Conservation (phyloP, 768 basidiomycete genomes). For the Termitomyces sp. region DNA sequence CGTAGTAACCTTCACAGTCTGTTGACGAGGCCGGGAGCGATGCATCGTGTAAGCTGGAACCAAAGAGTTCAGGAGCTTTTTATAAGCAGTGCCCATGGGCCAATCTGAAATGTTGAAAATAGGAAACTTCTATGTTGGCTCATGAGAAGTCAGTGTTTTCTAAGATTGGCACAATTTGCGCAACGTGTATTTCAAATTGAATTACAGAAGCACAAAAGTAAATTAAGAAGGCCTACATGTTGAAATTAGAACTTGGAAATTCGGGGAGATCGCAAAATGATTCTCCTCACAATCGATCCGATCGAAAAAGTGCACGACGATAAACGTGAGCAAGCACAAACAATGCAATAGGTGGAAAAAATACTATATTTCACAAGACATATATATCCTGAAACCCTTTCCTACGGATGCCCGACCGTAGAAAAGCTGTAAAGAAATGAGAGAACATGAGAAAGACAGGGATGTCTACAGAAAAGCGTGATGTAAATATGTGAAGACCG, state of each 20-base stretch:
- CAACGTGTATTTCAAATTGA: background rate
- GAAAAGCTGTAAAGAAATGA: conserved; percentile 9
- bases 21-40: conserved; percentile 4
- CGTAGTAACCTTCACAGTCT: conserved; percentile 19
- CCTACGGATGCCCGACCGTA: conserved; percentile 14
- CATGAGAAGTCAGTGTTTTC: background rate
- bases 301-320: background rate
- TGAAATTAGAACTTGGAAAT: conserved; percentile 3
- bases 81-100: background rate
- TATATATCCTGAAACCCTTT: conserved; percentile 14
- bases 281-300: conserved; percentile 4
- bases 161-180: background rate
- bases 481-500: conserved; percentile 33
- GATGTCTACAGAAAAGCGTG: conserved; percentile 30
- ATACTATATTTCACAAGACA: conserved; percentile 20
- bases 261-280: background rate
- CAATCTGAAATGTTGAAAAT: background rate
- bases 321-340: background rate
- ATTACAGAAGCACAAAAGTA: background rate
- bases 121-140: background rate
- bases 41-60: background rate
- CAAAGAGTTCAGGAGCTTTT: background rate
- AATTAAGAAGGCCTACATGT: conserved; percentile 4
- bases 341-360: conserved; percentile 6
- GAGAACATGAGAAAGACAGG: conserved; percentile 13